Base-by-base conservation (phyloP, 805 yeast genomes). In the Starmerella lactis-condensi region DNA sequence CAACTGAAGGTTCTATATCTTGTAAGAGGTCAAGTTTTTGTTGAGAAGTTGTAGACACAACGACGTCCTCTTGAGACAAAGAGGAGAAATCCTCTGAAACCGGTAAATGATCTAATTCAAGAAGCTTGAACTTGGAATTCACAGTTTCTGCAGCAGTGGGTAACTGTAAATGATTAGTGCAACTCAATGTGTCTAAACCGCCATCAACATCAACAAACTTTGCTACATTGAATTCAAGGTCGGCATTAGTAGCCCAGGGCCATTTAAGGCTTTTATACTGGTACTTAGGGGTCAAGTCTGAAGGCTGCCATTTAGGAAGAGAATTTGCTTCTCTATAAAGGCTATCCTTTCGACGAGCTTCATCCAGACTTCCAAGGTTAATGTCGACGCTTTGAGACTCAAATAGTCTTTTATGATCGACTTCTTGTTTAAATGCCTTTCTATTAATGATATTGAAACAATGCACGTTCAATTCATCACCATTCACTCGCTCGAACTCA, bases 381-480 rank as follows among this genome's bases (percentile, higher is more conserved):
- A 26, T 24, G 9, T 28, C 18, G 25, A 23, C n/a, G 37, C 29
- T 18, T 14, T 4, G 32, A 13, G 30, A 24, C 19, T 26, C 22
- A 65, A 31, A 61, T 58, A 34, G 60, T 51, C 45, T 75, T 82
- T 4, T 68, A 21, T 40, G 31, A 64, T 56, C 20, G 70, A 46
- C 34, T 61, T 62, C 4, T 41, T 43, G 7, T 72, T 28, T 16
- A 9, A 37, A n/a, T 0, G 53, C 54, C 1, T 43, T 32, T 16
- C 82, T 52, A 47, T 83, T 82, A 6, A 12, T 15, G 27, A 24
- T 24, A n/a, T 8, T 9, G 17, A n/a, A n/a, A n/a, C n/a, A n/a
- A n/a, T n/a, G n/a, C n/a, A n/a, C n/a, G n/a, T n/a, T n/a, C n/a
- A n/a, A n/a, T n/a, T n/a, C n/a, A n/a, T n/a, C n/a, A n/a, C n/a